Conservation (phyloP, 2,329 filamentous ascomycete genomes). For the Blastomyces emzantsi region DNA sequence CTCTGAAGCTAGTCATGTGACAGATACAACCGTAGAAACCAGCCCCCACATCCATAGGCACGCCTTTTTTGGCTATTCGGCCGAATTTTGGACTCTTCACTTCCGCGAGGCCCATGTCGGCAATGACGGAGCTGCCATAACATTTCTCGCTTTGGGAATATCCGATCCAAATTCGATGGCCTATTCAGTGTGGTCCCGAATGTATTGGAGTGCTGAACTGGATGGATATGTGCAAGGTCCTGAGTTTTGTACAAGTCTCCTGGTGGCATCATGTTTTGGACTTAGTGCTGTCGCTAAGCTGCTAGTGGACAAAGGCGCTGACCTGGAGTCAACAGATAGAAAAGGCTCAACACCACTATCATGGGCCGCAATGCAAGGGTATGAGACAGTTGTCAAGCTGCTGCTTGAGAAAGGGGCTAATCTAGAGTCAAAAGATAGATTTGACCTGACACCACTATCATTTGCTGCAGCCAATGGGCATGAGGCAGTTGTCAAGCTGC, state of each 20-base stretch:
- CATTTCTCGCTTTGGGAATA: not conserved
- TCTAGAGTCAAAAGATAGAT: no score
- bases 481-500: not conserved
- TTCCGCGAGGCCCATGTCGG: not conserved
- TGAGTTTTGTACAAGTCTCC: not conserved
- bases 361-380: not conserved
- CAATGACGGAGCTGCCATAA: not conserved
- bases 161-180: not conserved
- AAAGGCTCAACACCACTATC: not conserved
- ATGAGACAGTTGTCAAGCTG: not conserved
- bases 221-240: not conserved
- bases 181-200: not conserved
- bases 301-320: not conserved
- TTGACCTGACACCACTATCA: not conserved
- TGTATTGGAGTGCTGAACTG: not conserved
- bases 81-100: not conserved
- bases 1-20: not conserved
- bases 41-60: not conserved
- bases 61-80: not conserved
- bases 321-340: no score
- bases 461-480: not conserved
- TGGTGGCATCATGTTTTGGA: not conserved
- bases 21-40: not conserved
- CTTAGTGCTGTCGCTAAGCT: not conserved
- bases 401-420: not conserved